These are phyloP conservation scores for Boeremia lycopersici DNA, from an alignment of 2,329 filamentous ascomycete species.

Conservation along the genomic window DNA sequence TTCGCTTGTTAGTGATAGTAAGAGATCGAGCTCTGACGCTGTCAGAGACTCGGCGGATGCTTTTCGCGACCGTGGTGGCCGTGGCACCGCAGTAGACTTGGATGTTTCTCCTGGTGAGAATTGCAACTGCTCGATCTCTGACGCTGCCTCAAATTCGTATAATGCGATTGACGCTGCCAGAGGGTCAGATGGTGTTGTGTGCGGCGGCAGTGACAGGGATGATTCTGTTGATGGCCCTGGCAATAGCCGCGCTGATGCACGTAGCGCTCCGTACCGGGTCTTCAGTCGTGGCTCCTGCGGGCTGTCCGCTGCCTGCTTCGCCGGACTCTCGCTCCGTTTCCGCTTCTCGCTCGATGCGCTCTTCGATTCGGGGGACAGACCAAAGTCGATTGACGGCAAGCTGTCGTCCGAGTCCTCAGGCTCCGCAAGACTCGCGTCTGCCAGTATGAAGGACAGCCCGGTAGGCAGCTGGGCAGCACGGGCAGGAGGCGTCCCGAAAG, in stretches of 20 bases:
- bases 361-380: conserved; percentile 8
- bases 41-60: too few relatives aligned
- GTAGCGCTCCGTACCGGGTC: neutral
- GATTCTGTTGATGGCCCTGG: neutral
- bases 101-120: too few relatives aligned
- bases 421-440: conserved; percentile 27
- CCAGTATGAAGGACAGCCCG: conserved; percentile 27
- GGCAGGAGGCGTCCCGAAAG: conserved; percentile 26
- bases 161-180: too few relatives aligned
- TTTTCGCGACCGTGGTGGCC: too few relatives aligned
- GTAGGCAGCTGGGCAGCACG: conserved; percentile 22
- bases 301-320: neutral
- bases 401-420: conserved; percentile 16
- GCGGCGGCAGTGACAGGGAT: neutral
- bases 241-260: too few relatives aligned
- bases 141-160: too few relatives aligned
- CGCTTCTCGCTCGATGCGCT: conserved; percentile 30
- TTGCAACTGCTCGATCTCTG: too few relatives aligned
- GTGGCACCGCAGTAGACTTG: too few relatives aligned
- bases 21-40: too few relatives aligned
- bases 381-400: conserved; percentile 27
- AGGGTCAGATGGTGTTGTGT: too few relatives aligned
- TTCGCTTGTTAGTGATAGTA: too few relatives aligned
- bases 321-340: conserved; percentile 29
- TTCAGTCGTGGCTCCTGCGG: neutral